phyloP scores from a whole-genome alignment of 2,329 filamentous ascomycete species.

The Calonectria pteridis region DNA sequence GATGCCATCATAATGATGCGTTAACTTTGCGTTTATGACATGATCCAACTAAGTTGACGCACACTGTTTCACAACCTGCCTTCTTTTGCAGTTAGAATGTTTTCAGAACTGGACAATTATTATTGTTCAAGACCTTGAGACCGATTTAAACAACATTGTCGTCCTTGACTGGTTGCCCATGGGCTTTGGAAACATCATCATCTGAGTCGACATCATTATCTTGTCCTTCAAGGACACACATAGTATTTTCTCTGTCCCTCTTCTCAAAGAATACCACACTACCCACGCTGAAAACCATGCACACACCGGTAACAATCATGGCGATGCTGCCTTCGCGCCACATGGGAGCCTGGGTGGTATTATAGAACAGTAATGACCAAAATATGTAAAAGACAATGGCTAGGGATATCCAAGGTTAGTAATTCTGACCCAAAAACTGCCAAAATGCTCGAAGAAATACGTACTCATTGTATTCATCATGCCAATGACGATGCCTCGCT shows the following conservation, averaged over 20 bases:
- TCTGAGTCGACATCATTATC: background rate
- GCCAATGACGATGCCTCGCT: conserved; percentile 25
- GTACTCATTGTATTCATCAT: conserved; percentile 26
- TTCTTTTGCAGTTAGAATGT: background rate
- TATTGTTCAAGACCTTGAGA: background rate
- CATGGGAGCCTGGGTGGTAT: conserved; percentile 15
- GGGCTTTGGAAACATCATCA: background rate
- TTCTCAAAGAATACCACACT: background rate
- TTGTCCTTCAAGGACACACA: background rate
- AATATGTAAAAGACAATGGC: conserved; percentile 27
- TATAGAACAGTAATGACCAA: conserved; percentile 27
- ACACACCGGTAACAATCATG: conserved; percentile 17
- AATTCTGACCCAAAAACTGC: background rate
- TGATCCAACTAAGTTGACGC: background rate
- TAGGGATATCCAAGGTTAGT: background rate
- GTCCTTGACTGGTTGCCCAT: background rate
- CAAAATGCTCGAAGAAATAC: background rate
- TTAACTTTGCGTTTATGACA: background rate
- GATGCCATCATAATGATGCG: background rate
- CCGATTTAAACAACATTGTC: background rate
- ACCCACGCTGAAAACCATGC: background rate
- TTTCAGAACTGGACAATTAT: background rate
- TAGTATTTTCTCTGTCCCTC: background rate
- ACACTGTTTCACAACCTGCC: background rate
- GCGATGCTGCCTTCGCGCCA: conserved; percentile 29